A percentile compares a stretch with the other conserved stretches of the same genome.
phyloP scores from a whole-genome alignment of 179 eudicot species.

The Carnegiea gigantea region DNA sequence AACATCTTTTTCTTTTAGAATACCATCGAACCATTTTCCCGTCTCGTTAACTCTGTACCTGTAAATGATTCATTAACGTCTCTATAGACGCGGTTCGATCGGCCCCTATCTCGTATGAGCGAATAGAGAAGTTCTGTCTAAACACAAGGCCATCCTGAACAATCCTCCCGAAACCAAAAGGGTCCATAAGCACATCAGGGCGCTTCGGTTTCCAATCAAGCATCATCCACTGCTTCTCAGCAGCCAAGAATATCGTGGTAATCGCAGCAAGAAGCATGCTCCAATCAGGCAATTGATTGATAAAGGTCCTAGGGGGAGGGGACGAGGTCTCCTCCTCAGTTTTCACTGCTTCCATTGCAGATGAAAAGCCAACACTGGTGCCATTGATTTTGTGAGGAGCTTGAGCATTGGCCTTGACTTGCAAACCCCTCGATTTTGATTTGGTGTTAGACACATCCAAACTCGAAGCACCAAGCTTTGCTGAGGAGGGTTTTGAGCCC shows the following conservation, averaged over 20 bases:
- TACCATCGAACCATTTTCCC: background rate
- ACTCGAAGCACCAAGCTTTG: conserved; percentile 37
- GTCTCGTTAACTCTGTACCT: conserved; percentile 42
- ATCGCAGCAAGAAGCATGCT: conserved; percentile 94
- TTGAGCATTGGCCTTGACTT: conserved; percentile 71
- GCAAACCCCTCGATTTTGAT: conserved; percentile 49
- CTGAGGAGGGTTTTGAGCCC: conserved; percentile 43
- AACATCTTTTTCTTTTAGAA: background rate
- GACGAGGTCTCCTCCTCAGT: conserved; percentile 51
- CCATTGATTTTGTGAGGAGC: conserved; percentile 80
- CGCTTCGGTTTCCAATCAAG: conserved; percentile 90
- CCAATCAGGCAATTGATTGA: conserved; percentile 91
- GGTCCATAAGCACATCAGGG: conserved; percentile 69
- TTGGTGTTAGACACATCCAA: conserved; percentile 52
- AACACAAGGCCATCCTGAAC: conserved; percentile 80
- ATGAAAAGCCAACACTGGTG: conserved; percentile 38
- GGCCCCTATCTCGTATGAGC: conserved; percentile 96
- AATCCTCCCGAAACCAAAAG: conserved; percentile 82
- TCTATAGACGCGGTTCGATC: conserved; percentile 92
- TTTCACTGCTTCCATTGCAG: conserved; percentile 49
- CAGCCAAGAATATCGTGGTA: conserved; percentile 84
- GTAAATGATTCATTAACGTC: conserved; percentile 90
- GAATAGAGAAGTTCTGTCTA: conserved; percentile 79
- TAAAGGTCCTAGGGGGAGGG: conserved; percentile 74
- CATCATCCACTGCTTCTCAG: conserved; percentile 96